phyloP scores from a whole-genome alignment of 73 alveolate genomes.

The Blepharisma japonicum region DNA sequence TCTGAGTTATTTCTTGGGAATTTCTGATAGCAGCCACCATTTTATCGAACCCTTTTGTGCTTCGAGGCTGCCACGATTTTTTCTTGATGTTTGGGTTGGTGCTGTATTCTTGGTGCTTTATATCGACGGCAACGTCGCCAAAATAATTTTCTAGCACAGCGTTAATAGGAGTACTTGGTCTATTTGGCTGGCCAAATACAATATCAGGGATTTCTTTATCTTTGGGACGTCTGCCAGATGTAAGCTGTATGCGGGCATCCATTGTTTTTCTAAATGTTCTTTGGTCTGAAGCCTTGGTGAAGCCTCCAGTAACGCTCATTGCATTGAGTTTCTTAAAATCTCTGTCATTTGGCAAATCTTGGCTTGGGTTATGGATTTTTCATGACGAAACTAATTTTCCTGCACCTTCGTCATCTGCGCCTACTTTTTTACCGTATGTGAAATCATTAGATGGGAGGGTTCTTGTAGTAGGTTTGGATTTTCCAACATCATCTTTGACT shows the following conservation, averaged over 20 bases:
- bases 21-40: not conserved
- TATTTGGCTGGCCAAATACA: constrained; percentile 3
- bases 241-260: not conserved
- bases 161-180: constrained; percentile 19
- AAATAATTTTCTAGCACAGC: constrained; percentile 9
- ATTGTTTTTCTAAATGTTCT: not conserved
- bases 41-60: not conserved
- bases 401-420: constrained; percentile 79
- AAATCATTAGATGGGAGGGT: constrained; percentile 72
- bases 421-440: constrained; percentile 72
- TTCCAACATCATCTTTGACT: constrained; percentile 85
- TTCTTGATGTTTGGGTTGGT: not conserved
- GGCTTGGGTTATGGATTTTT: not conserved
- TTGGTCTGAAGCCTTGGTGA: not conserved
- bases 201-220: not conserved
- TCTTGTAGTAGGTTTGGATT: constrained; percentile 65
- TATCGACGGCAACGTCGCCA: constrained; percentile 8
- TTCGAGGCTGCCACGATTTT: not conserved
- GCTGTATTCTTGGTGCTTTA: no score
- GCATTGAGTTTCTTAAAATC: not conserved
- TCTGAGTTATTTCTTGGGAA: constrained; percentile 5
- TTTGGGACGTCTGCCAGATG: not conserved
- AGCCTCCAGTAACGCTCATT: not conserved
- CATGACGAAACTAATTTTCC: constrained; percentile 42
- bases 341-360: not conserved